A percentile compares a stretch with the other conserved stretches of the same genome.
Conservation (phyloP, 1,284 basidiomycete genomes). For the Neonothopanus nambi region DNA sequence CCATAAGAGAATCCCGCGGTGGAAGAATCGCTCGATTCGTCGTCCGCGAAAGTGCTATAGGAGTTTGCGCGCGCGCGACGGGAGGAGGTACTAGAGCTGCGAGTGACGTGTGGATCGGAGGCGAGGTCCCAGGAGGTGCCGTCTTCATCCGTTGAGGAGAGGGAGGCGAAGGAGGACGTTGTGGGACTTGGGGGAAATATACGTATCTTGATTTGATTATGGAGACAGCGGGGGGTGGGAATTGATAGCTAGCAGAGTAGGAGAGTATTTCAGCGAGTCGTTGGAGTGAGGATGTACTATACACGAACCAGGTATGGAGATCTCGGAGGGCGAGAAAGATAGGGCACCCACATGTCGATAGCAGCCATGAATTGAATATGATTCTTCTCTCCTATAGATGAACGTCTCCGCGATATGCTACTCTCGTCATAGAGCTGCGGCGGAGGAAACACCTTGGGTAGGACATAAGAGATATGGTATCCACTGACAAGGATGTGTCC, state of each 20-base stretch:
- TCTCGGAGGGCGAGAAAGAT: slow-evolving; percentile 60
- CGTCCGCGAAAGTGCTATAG: slow-evolving; percentile 72
- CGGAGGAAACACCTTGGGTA: slow-evolving; percentile 71
- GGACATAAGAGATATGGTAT: slow-evolving; percentile 73
- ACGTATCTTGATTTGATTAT: slow-evolving; percentile 70
- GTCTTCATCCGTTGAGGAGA: slow-evolving; percentile 74
- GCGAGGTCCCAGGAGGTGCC: slow-evolving; percentile 67
- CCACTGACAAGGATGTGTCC: slow-evolving; percentile 75
- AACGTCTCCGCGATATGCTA: slow-evolving; percentile 36
- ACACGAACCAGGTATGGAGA: slow-evolving; percentile 67
- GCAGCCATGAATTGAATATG: slow-evolving; percentile 74
- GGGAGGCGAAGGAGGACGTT: slow-evolving; percentile 64
- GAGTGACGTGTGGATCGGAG: slow-evolving; percentile 74
- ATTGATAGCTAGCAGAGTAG: slow-evolving; percentile 63
- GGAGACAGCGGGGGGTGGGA: slow-evolving; percentile 73
- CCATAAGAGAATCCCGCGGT: slow-evolving; percentile 56
- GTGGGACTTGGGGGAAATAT: slow-evolving; percentile 60
- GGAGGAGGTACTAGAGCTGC: slow-evolving; percentile 22
- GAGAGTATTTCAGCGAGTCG: slow-evolving; percentile 12
- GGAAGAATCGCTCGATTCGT: slow-evolving; percentile 77
- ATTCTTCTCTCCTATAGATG: slow-evolving; percentile 58
- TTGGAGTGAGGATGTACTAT: slow-evolving; percentile 1
- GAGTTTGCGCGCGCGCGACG: slow-evolving; percentile 51
- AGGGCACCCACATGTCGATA: slow-evolving; percentile 74
- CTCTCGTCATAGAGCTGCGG: slow-evolving; percentile 35